These are phyloP conservation scores for Oidiodendron maius DNA, from an alignment of 495 filamentous ascomycete species.

Conservation along the genomic window DNA sequence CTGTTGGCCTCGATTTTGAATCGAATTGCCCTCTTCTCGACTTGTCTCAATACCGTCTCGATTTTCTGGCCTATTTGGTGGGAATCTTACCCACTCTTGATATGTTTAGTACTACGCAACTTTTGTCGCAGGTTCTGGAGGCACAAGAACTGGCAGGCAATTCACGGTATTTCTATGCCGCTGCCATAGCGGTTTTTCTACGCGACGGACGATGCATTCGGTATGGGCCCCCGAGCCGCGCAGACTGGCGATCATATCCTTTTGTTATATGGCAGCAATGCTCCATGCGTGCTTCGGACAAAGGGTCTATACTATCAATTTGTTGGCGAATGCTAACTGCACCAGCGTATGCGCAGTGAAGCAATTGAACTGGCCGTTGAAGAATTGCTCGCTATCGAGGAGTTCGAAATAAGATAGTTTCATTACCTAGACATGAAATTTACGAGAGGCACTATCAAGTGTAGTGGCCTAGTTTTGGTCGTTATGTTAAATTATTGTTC, in stretches of 20 bases:
- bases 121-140: not conserved
- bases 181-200: slow-evolving; percentile 3
- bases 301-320: slow-evolving; percentile 2
- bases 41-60: not conserved
- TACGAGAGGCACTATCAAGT: not conserved
- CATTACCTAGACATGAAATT: not conserved
- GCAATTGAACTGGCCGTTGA: slow-evolving; percentile 2
- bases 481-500: too few relatives aligned
- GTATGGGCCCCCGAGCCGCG: not conserved
- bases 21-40: slow-evolving; percentile 1
- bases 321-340: slow-evolving; percentile 3
- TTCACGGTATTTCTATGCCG: too few relatives aligned
- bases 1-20: not conserved
- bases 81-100: not conserved
- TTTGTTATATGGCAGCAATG: slow-evolving; percentile 2
- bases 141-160: too few relatives aligned
- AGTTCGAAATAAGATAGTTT: slow-evolving; percentile 3
- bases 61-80: not conserved
- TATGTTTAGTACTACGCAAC: not conserved
- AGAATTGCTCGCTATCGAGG: not conserved
- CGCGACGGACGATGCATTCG: not conserved
- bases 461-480: too few relatives aligned
- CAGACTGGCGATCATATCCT: not conserved
- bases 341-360: slow-evolving; percentile 1
- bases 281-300: not conserved